Percentiles rank a stretch among this genome's conserved stretches.
Conservation (phyloP, 306 rosid species). For the Arachis stenosperma region DNA sequence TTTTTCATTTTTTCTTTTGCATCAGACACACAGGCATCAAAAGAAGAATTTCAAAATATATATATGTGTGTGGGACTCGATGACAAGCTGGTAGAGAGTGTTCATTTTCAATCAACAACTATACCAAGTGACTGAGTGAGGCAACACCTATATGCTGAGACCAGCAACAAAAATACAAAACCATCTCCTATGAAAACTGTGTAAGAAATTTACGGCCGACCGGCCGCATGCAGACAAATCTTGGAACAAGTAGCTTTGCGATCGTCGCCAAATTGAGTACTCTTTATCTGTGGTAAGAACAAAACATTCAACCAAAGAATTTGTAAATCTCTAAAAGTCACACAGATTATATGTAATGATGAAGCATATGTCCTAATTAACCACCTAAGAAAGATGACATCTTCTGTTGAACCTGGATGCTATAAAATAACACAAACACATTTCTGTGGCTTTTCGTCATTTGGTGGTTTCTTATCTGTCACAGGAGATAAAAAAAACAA, state of each 20-base stretch:
- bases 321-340: conserved; percentile 29
- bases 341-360: conserved; percentile 11
- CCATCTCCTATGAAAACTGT: conserved; percentile 36
- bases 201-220: conserved; percentile 17
- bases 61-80: conserved; percentile 23
- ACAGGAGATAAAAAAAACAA: conserved; percentile 27
- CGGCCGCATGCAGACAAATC: conserved; percentile 14
- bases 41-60: conserved; percentile 30
- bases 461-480: conserved; percentile 77
- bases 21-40: conserved; percentile 30
- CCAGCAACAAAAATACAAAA: conserved; percentile 4
- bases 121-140: conserved; percentile 28
- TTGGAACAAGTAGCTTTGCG: conserved; percentile 31
- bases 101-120: conserved; percentile 34
- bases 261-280: conserved; percentile 38
- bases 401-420: conserved; percentile 41
- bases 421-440: conserved; percentile 81
- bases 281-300: conserved; percentile 31
- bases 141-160: conserved; percentile 31
- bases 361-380: conserved; percentile 23
- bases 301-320: conserved; percentile 36
- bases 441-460: conserved; percentile 55
- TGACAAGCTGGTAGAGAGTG: conserved; percentile 35
- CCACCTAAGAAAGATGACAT: conserved; percentile 43
- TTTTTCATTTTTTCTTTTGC: conserved; percentile 4